phyloP scores from a whole-genome alignment of 495 filamentous ascomycete genomes.

The Aspergillus egyptiacus region DNA sequence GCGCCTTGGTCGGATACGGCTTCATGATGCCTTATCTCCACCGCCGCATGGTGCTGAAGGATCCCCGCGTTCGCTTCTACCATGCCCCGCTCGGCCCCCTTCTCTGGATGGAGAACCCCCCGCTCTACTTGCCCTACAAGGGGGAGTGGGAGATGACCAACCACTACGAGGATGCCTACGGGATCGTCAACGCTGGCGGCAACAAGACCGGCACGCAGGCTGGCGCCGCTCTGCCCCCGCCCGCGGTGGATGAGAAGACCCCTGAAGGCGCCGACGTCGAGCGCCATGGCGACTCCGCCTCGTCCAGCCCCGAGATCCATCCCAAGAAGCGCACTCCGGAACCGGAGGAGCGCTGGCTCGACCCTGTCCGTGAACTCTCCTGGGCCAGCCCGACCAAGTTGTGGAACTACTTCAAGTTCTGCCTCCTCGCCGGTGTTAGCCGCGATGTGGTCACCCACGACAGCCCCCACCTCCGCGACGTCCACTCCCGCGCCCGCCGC shows the following conservation, averaged over 20 bases:
- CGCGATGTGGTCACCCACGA: constrained; percentile 50
- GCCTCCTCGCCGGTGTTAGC: constrained; percentile 54
- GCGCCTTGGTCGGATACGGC: constrained; percentile 43
- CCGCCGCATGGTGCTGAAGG: constrained; percentile 50
- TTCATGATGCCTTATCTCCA: constrained; percentile 62
- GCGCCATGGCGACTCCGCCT: constrained; percentile 41
- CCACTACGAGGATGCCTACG: constrained; percentile 44
- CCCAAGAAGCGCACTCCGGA: constrained; percentile 22
- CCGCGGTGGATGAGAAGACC: constrained; percentile 49
- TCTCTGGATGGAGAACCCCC: constrained; percentile 40
- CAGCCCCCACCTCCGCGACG: constrained; percentile 43
- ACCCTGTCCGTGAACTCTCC: constrained; percentile 25
- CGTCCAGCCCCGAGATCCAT: constrained; percentile 21
- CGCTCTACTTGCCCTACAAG: constrained; percentile 44
- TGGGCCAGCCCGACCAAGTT: constrained; percentile 31
- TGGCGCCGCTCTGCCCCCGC: neutral
- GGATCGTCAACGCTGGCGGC: constrained; percentile 22
- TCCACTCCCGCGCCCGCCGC: constrained; percentile 54
- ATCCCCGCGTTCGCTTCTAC: constrained; percentile 52
- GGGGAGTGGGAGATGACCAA: constrained; percentile 38
- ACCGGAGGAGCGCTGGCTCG: constrained; percentile 32
- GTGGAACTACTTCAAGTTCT: constrained; percentile 38
- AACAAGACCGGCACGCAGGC: constrained; percentile 6
- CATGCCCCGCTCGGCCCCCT: constrained; percentile 53
- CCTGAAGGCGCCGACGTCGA: constrained; percentile 58